Conservation (phyloP, 2,329 filamentous ascomycete species). For the Leptographium galeiforme region DNA sequence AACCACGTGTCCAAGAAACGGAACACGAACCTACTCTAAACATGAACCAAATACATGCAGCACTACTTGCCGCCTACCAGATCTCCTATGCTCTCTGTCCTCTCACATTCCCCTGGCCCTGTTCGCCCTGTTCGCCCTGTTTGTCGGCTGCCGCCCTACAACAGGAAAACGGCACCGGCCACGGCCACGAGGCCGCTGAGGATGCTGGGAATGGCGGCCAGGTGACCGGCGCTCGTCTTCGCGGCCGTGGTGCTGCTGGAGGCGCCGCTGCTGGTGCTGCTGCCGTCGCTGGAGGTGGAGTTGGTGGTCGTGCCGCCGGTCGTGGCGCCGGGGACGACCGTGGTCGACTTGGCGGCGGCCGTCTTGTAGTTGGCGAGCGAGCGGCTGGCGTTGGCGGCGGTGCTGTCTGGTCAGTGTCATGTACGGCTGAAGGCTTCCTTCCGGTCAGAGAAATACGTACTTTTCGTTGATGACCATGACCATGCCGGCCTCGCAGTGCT, state of each 20-base stretch:
- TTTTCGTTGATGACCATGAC: conserved; percentile 63
- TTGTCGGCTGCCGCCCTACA: conserved; percentile 19
- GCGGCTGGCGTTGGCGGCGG: conserved; percentile 35
- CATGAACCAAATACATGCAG: too few species aligned
- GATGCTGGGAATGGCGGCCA: conserved; percentile 25
- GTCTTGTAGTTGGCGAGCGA: conserved; percentile 36
- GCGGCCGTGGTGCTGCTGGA: conserved; percentile 13
- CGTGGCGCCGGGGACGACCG: conserved; percentile 17
- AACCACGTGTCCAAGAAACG: neutral
- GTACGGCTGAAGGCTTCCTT: too few species aligned
- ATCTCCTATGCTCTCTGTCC: too few species aligned
- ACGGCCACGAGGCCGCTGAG: conserved; percentile 29
- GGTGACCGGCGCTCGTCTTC: conserved; percentile 12
- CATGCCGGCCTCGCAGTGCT: conserved; percentile 66
- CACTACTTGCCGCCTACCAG: too few species aligned
- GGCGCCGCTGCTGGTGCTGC: conserved; percentile 7
- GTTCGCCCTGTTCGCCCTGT: too few species aligned
- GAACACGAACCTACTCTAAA: too few species aligned
- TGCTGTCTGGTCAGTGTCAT: conserved; percentile 17
- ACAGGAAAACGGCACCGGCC: conserved; percentile 27
- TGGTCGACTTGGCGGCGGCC: conserved; percentile 26
- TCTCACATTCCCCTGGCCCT: too few species aligned
- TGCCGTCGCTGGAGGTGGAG: conserved; percentile 3
- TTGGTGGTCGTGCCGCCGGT: conserved; percentile 9
- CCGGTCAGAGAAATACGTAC: conserved; percentile 28